A percentile compares a stretch with the other conserved stretches of the same genome.
Evolutionary conservation across 169 alveolate genomes (phyloP).

Genomic region (Plasmodium sp.): DNA sequence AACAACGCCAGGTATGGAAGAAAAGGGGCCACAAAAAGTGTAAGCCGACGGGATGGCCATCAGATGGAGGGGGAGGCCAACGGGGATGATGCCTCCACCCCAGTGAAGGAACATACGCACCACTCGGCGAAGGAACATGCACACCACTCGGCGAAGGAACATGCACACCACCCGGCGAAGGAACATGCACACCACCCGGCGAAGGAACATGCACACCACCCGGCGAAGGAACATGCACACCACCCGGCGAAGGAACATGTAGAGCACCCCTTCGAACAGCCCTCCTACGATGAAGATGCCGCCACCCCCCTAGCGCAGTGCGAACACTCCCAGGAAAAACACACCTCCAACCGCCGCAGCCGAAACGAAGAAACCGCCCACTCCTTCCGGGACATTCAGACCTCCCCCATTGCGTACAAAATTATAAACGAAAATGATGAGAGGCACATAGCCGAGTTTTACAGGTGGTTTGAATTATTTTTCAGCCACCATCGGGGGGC

Average conservation of each 20-base stretch:
- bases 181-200: background rate
- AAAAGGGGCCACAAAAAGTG: background rate
- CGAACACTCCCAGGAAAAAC: background rate
- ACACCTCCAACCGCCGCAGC: background rate
- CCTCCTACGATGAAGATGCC: background rate
- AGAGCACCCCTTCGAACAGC: background rate
- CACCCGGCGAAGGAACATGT: background rate
- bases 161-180: background rate
- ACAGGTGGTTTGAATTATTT: conserved; percentile 71
- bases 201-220: background rate
- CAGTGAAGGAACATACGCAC: background rate
- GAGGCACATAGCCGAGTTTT: conserved; percentile 18
- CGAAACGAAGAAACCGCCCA: background rate
- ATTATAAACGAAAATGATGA: conserved; percentile 37
- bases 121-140: no score
- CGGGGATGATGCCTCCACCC: background rate
- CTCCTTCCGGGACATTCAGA: conserved; percentile 32
- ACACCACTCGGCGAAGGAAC: background rate
- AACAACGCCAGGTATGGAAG: background rate
- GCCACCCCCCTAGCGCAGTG: background rate
- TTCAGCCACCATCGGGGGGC: background rate
- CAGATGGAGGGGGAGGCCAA: background rate
- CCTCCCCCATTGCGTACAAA: conserved; percentile 60
- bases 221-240: background rate
- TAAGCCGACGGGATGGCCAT: background rate